Evolutionary conservation across 2,329 filamentous ascomycete species (phyloP).

Genomic region (Nothophoma quercina): DNA sequence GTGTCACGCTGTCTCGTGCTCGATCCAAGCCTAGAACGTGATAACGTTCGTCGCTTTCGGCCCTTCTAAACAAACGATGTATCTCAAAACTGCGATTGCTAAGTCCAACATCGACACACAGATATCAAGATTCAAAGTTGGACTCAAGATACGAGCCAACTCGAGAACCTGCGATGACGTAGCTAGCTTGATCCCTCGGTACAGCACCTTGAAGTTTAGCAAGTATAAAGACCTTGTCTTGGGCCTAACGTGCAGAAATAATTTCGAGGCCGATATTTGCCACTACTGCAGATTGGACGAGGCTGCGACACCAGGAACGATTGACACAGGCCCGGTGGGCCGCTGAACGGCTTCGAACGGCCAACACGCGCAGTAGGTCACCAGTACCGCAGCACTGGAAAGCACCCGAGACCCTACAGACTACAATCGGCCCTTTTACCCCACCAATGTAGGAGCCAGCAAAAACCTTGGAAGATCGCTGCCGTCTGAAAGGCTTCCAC

Average conservation of each 20-base stretch:
- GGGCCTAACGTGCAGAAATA: neutral
- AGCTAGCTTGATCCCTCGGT: neutral
- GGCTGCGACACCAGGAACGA: conserved; percentile 3
- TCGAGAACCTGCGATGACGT: neutral
- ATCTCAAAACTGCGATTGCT: conserved; percentile 3
- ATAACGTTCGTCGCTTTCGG: neutral
- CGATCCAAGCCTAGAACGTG: neutral
- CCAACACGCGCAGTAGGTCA: neutral
- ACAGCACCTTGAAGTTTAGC: neutral
- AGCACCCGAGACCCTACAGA: neutral
- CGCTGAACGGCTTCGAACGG: neutral
- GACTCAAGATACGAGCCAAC: neutral
- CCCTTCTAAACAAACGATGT: conserved; percentile 8
- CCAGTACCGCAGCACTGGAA: conserved; percentile 4
- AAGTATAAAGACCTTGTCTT: neutral
- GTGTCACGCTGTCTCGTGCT: neutral
- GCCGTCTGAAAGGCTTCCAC: neutral
- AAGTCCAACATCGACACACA: conserved; percentile 3
- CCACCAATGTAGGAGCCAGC: neutral
- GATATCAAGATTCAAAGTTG: neutral
- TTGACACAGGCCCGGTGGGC: neutral
- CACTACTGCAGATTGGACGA: neutral
- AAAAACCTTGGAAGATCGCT: conserved; percentile 1
- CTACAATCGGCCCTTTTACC: conserved; percentile 6
- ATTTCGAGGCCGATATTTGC: neutral